Evolutionary conservation across 208 protist species (phyloP).

Genomic region (Trypanosoma cruzi): DNA sequence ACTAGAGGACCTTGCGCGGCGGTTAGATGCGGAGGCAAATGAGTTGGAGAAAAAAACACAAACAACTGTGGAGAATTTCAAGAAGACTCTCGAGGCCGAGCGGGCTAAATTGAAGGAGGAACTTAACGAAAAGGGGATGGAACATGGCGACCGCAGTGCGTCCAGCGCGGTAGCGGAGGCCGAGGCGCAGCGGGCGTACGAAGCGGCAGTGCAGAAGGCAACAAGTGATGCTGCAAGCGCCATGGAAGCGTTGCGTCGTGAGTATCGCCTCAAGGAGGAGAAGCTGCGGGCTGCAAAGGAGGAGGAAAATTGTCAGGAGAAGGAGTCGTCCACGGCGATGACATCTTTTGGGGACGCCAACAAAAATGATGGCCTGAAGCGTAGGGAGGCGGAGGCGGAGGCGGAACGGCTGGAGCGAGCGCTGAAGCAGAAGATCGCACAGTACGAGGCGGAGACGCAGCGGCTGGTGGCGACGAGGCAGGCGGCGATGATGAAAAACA

Average conservation of each 20-base stretch:
- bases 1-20: constrained; percentile 1
- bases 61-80: constrained; percentile 10
- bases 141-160: neutral
- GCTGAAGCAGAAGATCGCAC: constrained; percentile 15
- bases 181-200: constrained; percentile 7
- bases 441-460: constrained; percentile 25
- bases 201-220: constrained; percentile 11
- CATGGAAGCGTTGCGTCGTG: constrained; percentile 17
- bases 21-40: constrained; percentile 11
- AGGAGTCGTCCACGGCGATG: no score
- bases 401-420: constrained; percentile 13
- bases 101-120: neutral
- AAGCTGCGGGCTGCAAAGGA: constrained; percentile 17
- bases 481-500: neutral
- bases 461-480: constrained; percentile 11
- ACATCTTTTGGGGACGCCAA: neutral
- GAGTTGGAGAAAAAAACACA: constrained; percentile 7
- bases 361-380: neutral
- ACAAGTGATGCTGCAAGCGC: constrained; percentile 11
- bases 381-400: constrained; percentile 3
- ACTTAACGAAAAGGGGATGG: neutral
- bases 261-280: constrained; percentile 19
- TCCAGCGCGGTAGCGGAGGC: neutral
- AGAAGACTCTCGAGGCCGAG: constrained; percentile 18
- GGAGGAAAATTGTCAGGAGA: neutral